Base-by-base conservation (phyloP, 352 stramenopile species). In the Phytophthora hybrid region DNA sequence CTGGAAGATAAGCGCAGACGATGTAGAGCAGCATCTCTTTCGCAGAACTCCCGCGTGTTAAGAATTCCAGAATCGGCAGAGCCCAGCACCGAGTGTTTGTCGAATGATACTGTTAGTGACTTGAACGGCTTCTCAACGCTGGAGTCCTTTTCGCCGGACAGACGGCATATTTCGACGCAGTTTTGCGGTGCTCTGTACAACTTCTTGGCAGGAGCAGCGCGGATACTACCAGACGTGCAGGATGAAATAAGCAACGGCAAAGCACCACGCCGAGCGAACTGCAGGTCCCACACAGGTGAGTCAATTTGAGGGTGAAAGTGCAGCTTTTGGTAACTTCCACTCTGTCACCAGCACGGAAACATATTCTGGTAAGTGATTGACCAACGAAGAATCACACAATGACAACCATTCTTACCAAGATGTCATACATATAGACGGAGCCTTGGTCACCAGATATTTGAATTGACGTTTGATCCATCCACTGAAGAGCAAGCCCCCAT, bases 231-330 rank as follows among this genome's bases (percentile, higher is more conserved):
- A 1, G 88, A 91, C 5, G 90, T 80, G 32, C 90, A 97, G 2
- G 74, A 87, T 2, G 90, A 94, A 19, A 90, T 53, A 18, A 95
- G 60, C 2, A 94, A 51, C 3, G 89, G 85, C 2, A 84, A 65
- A 3, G 71, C 59, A 2, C 78, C 73, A 19, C 70, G 73, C 4
- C 86, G 85, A 31, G 76, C 84, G 56, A 94, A 87, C 59, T 91
- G 82, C 13, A 94, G 69, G 68, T 94, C 86, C 90, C 90, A 97
- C 23, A 97, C 85, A 1, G 90, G 90, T 2, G 88, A 95, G 54
- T 97, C 90, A 57, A 94, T 83, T 62, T 97, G 90, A 7, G 90
- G 87, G 55, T 97, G 90, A 44, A 86, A 93, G 54, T 93, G 85
- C 16, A 96, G 77, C 49, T 94, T 92, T 66, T 93, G 87, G 58